Conservation (phyloP, 2,329 filamentous ascomycete species). For the Sporothrix inflata region DNA sequence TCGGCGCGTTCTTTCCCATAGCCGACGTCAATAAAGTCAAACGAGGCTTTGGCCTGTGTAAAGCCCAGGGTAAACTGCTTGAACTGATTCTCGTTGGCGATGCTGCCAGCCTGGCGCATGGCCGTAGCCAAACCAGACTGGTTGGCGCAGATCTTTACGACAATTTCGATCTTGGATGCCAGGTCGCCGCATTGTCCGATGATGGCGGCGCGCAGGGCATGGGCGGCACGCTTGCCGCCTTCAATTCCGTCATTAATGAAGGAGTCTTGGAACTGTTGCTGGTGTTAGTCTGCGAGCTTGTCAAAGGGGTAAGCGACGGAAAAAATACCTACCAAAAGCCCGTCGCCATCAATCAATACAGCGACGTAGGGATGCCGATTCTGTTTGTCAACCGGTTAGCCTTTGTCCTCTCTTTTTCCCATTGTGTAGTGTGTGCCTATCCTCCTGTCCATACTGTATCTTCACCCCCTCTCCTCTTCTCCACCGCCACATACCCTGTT, state of each 20-base stretch:
- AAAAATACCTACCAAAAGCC: constrained; percentile 53
- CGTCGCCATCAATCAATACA: constrained; percentile 66
- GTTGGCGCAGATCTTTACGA: constrained; percentile 61
- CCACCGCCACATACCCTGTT: constrained; percentile 47
- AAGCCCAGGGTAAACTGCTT: constrained; percentile 63
- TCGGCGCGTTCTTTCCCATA: constrained; percentile 61
- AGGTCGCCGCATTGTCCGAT: constrained; percentile 50
- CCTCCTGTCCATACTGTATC: too few relatives aligned
- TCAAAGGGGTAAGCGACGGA: neutral
- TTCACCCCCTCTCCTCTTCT: too few relatives aligned
- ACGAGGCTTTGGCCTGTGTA: constrained; percentile 60
- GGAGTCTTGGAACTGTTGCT: constrained; percentile 58
- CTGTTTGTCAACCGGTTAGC: constrained; percentile 39
- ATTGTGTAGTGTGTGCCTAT: neutral
- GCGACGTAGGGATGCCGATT: constrained; percentile 62
- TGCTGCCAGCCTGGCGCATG: constrained; percentile 52
- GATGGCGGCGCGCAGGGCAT: constrained; percentile 54
- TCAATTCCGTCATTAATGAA: constrained; percentile 59
- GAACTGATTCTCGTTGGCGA: constrained; percentile 51
- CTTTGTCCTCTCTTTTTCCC: neutral
- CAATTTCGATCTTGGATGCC: constrained; percentile 58
- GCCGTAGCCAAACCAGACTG: constrained; percentile 54
- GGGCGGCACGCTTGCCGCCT: constrained; percentile 58
- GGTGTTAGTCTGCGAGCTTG: neutral
- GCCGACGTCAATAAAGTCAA: constrained; percentile 68